These are phyloP conservation scores for Suhomyces kunorum DNA, from an alignment of 1,139 yeast genomes.

Conservation along the genomic window DNA sequence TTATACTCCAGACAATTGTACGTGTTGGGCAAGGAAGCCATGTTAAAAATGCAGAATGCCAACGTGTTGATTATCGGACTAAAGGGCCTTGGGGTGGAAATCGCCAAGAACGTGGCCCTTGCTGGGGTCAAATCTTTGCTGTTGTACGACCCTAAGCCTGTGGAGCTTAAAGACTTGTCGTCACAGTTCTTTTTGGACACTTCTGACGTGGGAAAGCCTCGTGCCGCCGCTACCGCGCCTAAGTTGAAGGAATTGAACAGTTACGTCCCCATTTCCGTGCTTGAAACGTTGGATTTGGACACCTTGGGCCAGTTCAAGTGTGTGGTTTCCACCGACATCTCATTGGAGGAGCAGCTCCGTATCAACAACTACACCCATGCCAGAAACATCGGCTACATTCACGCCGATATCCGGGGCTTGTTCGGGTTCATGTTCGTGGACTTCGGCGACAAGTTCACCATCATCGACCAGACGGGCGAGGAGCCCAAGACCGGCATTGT, in stretches of 20 bases:
- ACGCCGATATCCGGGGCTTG: constrained; percentile 82
- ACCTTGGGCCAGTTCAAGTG: constrained; percentile 67
- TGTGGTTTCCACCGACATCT: constrained; percentile 76
- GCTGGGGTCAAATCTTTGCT: constrained; percentile 96
- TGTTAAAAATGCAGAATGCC: constrained; percentile 94
- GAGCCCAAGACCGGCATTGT: constrained; percentile 87
- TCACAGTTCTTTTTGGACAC: constrained; percentile 82
- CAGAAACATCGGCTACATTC: constrained; percentile 73
- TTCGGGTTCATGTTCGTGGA: constrained; percentile 91
- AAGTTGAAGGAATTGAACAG: constrained; percentile 79
- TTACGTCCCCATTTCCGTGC: constrained; percentile 84
- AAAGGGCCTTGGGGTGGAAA: constrained; percentile 90
- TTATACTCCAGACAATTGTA: constrained; percentile 94
- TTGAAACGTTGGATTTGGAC: constrained; percentile 53
- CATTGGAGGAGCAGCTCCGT: constrained; percentile 72
- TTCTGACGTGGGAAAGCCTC: constrained; percentile 70
- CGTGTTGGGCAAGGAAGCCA: constrained; percentile 93
- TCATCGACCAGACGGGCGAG: constrained; percentile 87
- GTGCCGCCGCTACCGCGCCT: constrained; percentile 69
- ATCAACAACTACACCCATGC: constrained; percentile 77
- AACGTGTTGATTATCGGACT: constrained; percentile 86
- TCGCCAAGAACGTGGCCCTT: constrained; percentile 92
- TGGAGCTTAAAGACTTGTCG: constrained; percentile 71
- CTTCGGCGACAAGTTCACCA: constrained; percentile 77
- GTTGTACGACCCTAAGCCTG: constrained; percentile 79